These are phyloP conservation scores for Fragaria ananassa DNA, from an alignment of 306 rosid genomes.

Conservation along the genomic window DNA sequence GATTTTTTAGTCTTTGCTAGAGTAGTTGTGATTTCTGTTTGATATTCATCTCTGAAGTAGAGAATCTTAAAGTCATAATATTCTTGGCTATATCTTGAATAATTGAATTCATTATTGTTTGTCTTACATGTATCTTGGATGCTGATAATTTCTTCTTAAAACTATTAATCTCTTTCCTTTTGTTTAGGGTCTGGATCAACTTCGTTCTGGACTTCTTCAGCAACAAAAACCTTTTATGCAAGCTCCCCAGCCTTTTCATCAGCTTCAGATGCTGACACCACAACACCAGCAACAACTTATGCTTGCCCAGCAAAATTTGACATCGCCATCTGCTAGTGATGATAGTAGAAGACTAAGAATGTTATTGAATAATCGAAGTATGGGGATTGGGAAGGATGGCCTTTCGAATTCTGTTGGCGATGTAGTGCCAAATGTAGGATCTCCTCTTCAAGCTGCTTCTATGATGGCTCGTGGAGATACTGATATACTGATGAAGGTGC, in stretches of 20 bases:
- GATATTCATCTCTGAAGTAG: background rate
- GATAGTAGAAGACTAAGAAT: slow-evolving; percentile 82
- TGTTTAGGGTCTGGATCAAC: slow-evolving; percentile 83
- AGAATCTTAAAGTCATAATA: background rate
- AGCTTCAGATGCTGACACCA: slow-evolving; percentile 91
- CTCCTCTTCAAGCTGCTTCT: slow-evolving; percentile 80
- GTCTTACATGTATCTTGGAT: background rate
- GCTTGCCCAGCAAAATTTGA: slow-evolving; percentile 89
- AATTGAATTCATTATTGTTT: background rate
- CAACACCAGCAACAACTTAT: slow-evolving; percentile 91
- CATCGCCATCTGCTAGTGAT: slow-evolving; percentile 78
- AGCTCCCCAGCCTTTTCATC: slow-evolving; percentile 86
- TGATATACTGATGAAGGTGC: slow-evolving; percentile 80
- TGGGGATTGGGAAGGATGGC: slow-evolving; percentile 63
- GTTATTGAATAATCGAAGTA: slow-evolving; percentile 64
- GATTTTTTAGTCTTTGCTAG: background rate
- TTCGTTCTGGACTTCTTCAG: slow-evolving; percentile 89
- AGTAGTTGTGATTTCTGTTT: slow-evolving; percentile 2
- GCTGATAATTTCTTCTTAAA: background rate
- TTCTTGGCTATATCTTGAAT: background rate
- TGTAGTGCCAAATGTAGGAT: slow-evolving; percentile 72
- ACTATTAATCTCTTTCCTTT: background rate
- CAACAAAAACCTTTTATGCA: slow-evolving; percentile 86
- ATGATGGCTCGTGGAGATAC: slow-evolving; percentile 77
- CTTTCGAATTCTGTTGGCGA: slow-evolving; percentile 80